These are phyloP conservation scores for Colletotrichum spinosum DNA, from an alignment of 2,329 filamentous ascomycete species.

Conservation along the genomic window DNA sequence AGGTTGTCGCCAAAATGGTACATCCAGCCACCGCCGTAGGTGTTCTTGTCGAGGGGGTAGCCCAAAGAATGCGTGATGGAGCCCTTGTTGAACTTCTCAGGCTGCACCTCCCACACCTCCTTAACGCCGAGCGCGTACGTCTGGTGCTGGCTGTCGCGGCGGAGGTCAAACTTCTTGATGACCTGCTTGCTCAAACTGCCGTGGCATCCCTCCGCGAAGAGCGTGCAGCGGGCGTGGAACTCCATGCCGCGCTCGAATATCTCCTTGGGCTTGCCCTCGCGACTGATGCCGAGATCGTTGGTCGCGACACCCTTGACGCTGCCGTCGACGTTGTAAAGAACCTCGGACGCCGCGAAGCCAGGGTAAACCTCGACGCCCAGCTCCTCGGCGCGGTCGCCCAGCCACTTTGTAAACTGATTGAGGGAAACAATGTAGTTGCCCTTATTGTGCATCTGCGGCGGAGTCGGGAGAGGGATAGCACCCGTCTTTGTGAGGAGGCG, in stretches of 20 bases:
- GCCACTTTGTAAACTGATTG: constrained; percentile 95
- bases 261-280: constrained; percentile 87
- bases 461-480: constrained; percentile 84
- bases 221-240: constrained; percentile 91
- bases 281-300: constrained; percentile 88
- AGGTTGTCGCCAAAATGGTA: constrained; percentile 99
- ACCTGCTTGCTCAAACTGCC: constrained; percentile 96
- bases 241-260: constrained; percentile 98
- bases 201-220: constrained; percentile 96
- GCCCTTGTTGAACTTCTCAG: constrained; percentile 91
- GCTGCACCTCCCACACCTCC: constrained; percentile 96
- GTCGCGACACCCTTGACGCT: constrained; percentile 95
- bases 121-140: constrained; percentile 96
- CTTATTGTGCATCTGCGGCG: constrained; percentile 97
- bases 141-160: constrained; percentile 90
- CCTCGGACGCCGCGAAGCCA: constrained; percentile 93
- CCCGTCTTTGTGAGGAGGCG: constrained; percentile 88
- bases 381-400: constrained; percentile 96
- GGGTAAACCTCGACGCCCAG: constrained; percentile 95
- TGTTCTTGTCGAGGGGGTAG: constrained; percentile 87
- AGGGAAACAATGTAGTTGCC: constrained; percentile 98
- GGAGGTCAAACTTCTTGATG: constrained; percentile 91
- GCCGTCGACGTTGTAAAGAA: constrained; percentile 87
- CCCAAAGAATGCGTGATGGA: constrained; percentile 91
- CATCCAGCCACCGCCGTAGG: constrained; percentile 98